Evolutionary conservation across 2,329 filamentous ascomycete genomes (phyloP).

Genomic region (Hymenoscyphus albidus): DNA sequence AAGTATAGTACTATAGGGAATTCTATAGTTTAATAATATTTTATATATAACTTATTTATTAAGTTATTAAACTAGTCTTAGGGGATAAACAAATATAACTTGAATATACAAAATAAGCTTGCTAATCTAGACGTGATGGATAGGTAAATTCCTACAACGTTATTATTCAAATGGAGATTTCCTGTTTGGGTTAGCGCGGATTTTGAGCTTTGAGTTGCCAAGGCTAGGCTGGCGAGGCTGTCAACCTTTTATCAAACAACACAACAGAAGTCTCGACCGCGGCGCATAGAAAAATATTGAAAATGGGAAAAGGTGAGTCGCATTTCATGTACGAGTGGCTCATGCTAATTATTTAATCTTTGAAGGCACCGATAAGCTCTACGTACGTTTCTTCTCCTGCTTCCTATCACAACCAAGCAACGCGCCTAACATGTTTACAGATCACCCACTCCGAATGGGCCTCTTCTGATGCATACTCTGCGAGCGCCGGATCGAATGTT

Average conservation of each 20-base stretch:
- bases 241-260: not conserved
- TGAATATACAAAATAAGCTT: too few species aligned
- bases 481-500: slow-evolving; percentile 69
- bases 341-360: not conserved
- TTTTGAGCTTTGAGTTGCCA: not conserved
- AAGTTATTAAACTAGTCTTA: too few species aligned
- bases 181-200: not conserved
- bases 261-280: not conserved
- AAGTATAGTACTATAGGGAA: too few species aligned
- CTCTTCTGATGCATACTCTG: slow-evolving; percentile 82
- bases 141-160: not conserved
- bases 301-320: slow-evolving; percentile 32
- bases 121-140: too few species aligned
- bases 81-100: too few species aligned
- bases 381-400: slow-evolving; percentile 20
- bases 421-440: slow-evolving; percentile 37
- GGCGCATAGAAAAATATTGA: not conserved
- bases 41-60: too few species aligned
- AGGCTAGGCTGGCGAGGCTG: slow-evolving; percentile 3
- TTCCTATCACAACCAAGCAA: not conserved
- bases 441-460: slow-evolving; percentile 99
- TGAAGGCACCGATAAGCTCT: slow-evolving; percentile 51
- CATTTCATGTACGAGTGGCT: not conserved
- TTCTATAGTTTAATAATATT: too few species aligned
- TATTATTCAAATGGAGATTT: not conserved